Evolutionary conservation across 163 green algal species (phyloP).

Genomic region (Scenedesmus sp.): DNA sequence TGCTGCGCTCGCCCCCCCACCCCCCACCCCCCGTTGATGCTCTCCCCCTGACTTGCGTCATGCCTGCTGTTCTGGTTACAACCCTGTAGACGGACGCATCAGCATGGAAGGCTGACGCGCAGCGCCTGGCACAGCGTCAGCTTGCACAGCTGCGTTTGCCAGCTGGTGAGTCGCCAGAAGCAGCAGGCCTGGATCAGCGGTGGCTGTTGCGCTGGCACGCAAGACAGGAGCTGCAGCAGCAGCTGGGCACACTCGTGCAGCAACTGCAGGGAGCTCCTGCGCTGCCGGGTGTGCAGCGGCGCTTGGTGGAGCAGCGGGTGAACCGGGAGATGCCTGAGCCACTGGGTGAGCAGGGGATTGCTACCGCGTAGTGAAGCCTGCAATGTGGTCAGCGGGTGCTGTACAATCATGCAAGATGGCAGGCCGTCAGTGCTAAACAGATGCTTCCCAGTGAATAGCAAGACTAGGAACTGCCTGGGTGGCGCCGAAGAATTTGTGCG

Average conservation of each 20-base stretch:
- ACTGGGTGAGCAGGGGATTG: background rate
- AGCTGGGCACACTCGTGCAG: background rate
- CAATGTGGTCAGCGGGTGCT: too few relatives aligned
- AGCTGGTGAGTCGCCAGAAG: background rate
- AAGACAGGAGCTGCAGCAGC: slow-evolving; percentile 23
- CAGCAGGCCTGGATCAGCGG: background rate
- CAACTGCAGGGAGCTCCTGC: background rate
- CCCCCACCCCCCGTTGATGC: background rate
- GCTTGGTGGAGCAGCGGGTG: background rate
- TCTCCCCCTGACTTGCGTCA: background rate
- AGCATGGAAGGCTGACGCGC: slow-evolving; percentile 15
- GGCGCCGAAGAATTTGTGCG: too few relatives aligned
- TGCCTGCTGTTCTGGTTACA: background rate
- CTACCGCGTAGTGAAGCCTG: too few relatives aligned
- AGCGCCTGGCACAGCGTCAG: slow-evolving; percentile 25
- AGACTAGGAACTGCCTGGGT: too few relatives aligned
- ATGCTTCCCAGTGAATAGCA: too few relatives aligned
- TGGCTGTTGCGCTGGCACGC: slow-evolving; percentile 10
- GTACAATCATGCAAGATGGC: too few relatives aligned
- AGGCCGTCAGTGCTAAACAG: too few relatives aligned
- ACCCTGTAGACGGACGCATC: background rate
- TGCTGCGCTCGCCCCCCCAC: background rate
- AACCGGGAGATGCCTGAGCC: background rate
- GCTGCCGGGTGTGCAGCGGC: background rate
- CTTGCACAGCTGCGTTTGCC: background rate